Conservation (phyloP, 2,329 filamentous ascomycete genomes). For the Colletotrichum horii region DNA sequence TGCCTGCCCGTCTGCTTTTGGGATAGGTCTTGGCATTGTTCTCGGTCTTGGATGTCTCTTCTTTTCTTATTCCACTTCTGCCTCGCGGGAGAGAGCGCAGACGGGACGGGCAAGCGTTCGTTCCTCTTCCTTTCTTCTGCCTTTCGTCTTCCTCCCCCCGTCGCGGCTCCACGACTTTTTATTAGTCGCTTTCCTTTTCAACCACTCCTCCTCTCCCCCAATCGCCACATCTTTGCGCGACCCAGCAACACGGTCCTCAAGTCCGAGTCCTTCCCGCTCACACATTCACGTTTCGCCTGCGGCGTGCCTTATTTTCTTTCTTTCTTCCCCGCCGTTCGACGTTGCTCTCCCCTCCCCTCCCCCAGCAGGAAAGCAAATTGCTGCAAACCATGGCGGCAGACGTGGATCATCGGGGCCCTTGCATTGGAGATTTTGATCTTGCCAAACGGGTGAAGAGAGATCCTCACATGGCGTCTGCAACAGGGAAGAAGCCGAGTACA, state of each 20-base stretch:
- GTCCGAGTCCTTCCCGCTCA: neutral
- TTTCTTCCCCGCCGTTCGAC: neutral
- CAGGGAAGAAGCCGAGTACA: neutral
- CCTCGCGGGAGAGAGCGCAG: neutral
- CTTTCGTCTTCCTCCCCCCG: neutral
- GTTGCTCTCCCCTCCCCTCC: neutral
- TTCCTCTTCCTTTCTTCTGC: slow-evolving; percentile 6
- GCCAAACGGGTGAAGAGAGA: neutral
- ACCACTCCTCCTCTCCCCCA: neutral
- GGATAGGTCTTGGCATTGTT: neutral
- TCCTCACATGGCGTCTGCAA: neutral
- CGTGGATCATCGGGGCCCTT: slow-evolving; percentile 8
- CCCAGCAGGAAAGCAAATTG: neutral
- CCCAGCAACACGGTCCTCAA: neutral
- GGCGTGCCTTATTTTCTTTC: neutral
- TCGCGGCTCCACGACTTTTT: neutral
- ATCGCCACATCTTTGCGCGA: neutral
- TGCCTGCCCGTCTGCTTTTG: neutral
- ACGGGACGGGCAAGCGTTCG: neutral
- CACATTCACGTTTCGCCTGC: neutral
- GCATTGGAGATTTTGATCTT: neutral
- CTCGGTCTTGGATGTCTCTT: neutral
- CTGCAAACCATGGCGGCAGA: neutral
- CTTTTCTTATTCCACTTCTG: neutral
- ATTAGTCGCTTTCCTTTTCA: neutral